A percentile compares a stretch with the other conserved stretches of the same genome.
Evolutionary conservation across 2,329 filamentous ascomycete genomes (phyloP).

Genomic region (Gaeumannomyces sp.): DNA sequence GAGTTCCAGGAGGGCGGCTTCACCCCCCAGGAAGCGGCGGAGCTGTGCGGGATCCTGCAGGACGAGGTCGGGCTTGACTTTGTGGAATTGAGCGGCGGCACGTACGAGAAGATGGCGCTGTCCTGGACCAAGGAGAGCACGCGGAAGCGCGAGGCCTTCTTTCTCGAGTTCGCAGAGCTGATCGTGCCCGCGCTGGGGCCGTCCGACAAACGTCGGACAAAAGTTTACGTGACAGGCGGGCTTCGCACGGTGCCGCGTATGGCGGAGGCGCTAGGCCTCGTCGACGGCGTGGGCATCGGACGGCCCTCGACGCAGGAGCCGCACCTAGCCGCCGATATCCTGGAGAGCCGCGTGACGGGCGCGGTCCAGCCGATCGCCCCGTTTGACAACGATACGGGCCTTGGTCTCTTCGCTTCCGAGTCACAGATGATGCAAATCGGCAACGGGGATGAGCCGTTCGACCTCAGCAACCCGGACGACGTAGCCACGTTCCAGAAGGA

Average conservation of each 20-base stretch:
- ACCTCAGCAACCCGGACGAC: slow-evolving; percentile 2
- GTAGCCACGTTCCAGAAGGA: neutral
- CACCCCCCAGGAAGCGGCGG: slow-evolving; percentile 41
- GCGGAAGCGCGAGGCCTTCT: slow-evolving; percentile 51
- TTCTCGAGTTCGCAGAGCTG: slow-evolving; percentile 52
- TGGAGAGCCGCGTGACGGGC: slow-evolving; percentile 17
- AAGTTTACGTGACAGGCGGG: slow-evolving; percentile 53
- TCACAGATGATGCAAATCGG: slow-evolving; percentile 3
- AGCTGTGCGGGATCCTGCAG: slow-evolving; percentile 38
- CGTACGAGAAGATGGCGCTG: slow-evolving; percentile 49
- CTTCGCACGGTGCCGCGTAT: slow-evolving; percentile 49
- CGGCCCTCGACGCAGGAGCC: slow-evolving; percentile 29
- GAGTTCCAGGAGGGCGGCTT: slow-evolving; percentile 50
- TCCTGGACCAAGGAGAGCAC: slow-evolving; percentile 46
- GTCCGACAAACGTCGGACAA: slow-evolving; percentile 17
- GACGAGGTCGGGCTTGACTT: slow-evolving; percentile 45
- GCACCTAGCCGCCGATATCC: slow-evolving; percentile 23
- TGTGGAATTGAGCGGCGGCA: slow-evolving; percentile 55
- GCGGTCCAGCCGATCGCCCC: slow-evolving; percentile 8
- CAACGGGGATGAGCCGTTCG: slow-evolving; percentile 8
- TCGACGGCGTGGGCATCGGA: slow-evolving; percentile 55
- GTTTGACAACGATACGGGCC: slow-evolving; percentile 1
- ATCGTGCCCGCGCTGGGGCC: slow-evolving; percentile 40
- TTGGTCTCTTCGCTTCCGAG: slow-evolving; percentile 1
- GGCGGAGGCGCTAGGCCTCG: slow-evolving; percentile 48